A percentile compares a stretch with the other conserved stretches of the same genome.
Evolutionary conservation across 345 rosid species (phyloP).

Genomic region (Ceriops decandra): DNA sequence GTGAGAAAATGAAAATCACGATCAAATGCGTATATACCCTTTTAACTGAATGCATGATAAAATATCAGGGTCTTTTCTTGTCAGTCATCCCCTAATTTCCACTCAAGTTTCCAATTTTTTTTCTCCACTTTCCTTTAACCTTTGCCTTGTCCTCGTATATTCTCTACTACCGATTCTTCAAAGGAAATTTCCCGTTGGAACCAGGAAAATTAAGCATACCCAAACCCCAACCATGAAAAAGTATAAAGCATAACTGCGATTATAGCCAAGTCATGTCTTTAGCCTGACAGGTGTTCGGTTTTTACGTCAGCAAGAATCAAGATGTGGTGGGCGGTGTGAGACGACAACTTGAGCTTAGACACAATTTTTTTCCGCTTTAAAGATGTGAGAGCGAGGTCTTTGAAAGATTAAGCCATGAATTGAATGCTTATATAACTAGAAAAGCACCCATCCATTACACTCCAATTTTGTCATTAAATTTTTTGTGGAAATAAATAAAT

Average conservation of each 20-base stretch:
- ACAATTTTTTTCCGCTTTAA: neutral
- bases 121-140: neutral
- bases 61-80: neutral
- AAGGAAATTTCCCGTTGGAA: neutral
- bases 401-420: slow-evolving; percentile 10
- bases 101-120: neutral
- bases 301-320: too few species aligned
- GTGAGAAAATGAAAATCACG: neutral
- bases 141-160: too few species aligned
- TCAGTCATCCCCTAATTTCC: neutral
- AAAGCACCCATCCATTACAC: neutral
- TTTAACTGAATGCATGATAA: neutral
- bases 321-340: too few species aligned
- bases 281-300: too few species aligned
- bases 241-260: too few species aligned
- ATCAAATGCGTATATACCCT: neutral
- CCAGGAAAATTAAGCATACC: neutral
- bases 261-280: too few species aligned
- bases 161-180: too few species aligned
- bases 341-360: neutral
- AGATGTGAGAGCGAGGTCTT: neutral
- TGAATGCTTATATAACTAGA: slow-evolving; percentile 1
- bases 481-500: too few species aligned
- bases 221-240: too few species aligned
- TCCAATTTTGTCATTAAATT: slow-evolving; percentile 7